A percentile compares a stretch with the other conserved stretches of the same genome.
Conservation (phyloP, 805 yeast genomes). For the Saccharomyces jurei region DNA sequence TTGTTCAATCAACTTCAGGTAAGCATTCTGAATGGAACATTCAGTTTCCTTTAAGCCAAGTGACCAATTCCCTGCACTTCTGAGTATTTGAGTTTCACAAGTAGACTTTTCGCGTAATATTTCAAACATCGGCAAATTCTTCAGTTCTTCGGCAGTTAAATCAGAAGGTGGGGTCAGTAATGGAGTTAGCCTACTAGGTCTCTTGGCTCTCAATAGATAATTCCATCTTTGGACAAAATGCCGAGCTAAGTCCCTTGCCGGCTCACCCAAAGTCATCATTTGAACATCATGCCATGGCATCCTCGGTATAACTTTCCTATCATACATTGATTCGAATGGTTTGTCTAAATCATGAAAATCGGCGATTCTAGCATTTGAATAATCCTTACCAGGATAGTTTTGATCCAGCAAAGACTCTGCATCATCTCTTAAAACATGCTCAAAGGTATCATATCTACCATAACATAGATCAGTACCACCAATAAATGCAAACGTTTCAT, state of each 20-base stretch:
- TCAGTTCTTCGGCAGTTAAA: slow-evolving; percentile 62
- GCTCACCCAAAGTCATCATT: slow-evolving; percentile 89
- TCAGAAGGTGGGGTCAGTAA: slow-evolving; percentile 88
- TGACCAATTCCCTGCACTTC: slow-evolving; percentile 93
- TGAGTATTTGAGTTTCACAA: slow-evolving; percentile 81
- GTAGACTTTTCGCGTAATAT: slow-evolving; percentile 55
- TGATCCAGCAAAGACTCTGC: slow-evolving; percentile 41
- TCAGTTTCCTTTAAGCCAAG: slow-evolving; percentile 79
- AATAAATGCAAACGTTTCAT: slow-evolving; percentile 77
- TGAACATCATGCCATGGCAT: slow-evolving; percentile 99
- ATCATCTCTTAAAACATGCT: slow-evolving; percentile 84
- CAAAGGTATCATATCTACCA: slow-evolving; percentile 95
- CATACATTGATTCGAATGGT: slow-evolving; percentile 89
- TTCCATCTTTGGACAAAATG: slow-evolving; percentile 98
- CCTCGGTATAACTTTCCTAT: slow-evolving; percentile 70
- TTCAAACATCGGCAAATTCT: slow-evolving; percentile 38
- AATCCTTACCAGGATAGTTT: slow-evolving; percentile 92
- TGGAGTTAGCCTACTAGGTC: slow-evolving; percentile 93
- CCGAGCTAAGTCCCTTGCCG: slow-evolving; percentile 85
- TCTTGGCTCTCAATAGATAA: slow-evolving; percentile 79
- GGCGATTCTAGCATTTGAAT: slow-evolving; percentile 87
- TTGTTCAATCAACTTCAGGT: slow-evolving; percentile 79
- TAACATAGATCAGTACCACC: slow-evolving; percentile 96
- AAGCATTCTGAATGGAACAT: slow-evolving; percentile 86
- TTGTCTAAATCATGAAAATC: slow-evolving; percentile 75